These are phyloP conservation scores for Avena eriantha DNA, from an alignment of 176 grass and related monocot genomes.

Conservation along the genomic window DNA sequence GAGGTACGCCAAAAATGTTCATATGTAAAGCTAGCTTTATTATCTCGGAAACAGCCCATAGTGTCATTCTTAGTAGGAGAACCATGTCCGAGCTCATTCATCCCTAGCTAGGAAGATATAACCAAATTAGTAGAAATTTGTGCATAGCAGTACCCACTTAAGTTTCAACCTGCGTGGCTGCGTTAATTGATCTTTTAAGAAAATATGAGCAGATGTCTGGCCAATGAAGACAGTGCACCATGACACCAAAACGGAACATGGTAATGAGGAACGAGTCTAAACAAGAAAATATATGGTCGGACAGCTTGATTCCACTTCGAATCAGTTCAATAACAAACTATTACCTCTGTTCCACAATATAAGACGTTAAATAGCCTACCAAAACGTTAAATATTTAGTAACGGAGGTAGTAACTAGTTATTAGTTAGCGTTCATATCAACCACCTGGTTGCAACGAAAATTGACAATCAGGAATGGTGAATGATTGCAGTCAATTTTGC, in stretches of 20 bases:
- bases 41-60: not conserved
- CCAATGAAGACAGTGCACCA: not conserved
- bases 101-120: not conserved
- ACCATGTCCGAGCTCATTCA: not conserved
- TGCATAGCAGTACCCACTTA: not conserved
- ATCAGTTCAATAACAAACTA: not conserved
- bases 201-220: not conserved
- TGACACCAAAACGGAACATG: not conserved
- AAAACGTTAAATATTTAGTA: too few species aligned
- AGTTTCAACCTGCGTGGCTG: not conserved
- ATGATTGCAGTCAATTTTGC: not conserved
- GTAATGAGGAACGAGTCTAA: not conserved
- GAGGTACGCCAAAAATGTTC: not conserved
- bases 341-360: not conserved
- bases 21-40: not conserved
- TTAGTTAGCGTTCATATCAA: not conserved
- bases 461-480: not conserved
- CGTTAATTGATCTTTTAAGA: not conserved
- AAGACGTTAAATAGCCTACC: too few species aligned
- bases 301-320: not conserved
- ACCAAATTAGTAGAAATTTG: not conserved
- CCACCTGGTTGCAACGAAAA: not conserved
- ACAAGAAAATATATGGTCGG: not conserved
- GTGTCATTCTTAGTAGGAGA: not conserved
- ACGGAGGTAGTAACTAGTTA: not conserved